Percentiles rank a stretch among this genome's conserved stretches.
Evolutionary conservation across 768 basidiomycete genomes (phyloP).

Genomic region (Boletus reticuloceps): DNA sequence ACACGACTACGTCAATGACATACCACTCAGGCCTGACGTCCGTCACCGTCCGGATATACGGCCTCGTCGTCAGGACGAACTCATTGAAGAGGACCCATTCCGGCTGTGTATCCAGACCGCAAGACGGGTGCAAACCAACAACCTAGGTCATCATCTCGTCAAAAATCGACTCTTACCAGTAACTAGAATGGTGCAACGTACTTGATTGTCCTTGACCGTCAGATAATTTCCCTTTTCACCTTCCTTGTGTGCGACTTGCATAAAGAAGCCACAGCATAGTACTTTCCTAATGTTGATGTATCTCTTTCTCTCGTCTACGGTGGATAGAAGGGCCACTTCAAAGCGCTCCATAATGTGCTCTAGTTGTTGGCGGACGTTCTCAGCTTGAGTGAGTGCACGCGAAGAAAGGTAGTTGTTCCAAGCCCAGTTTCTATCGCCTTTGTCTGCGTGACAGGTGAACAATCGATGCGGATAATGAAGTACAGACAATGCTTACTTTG

Average conservation of each 20-base stretch:
- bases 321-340: slow-evolving; percentile 73
- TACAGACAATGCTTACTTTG: slow-evolving; percentile 51
- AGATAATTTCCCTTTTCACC: slow-evolving; percentile 85
- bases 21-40: slow-evolving; percentile 88
- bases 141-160: slow-evolving; percentile 5
- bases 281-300: slow-evolving; percentile 76
- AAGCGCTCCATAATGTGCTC: slow-evolving; percentile 89
- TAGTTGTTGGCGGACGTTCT: slow-evolving; percentile 89
- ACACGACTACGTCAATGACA: slow-evolving; percentile 16
- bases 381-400: slow-evolving; percentile 83
- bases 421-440: slow-evolving; percentile 81
- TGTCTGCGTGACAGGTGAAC: slow-evolving; percentile 44
- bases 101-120: slow-evolving; percentile 81
- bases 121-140: slow-evolving; percentile 64
- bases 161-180: not conserved
- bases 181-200: slow-evolving; percentile 25
- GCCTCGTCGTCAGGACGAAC: slow-evolving; percentile 87
- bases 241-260: slow-evolving; percentile 96
- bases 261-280: slow-evolving; percentile 92
- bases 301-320: slow-evolving; percentile 66
- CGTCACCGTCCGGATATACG: slow-evolving; percentile 89
- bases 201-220: slow-evolving; percentile 96
- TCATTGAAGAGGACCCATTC: slow-evolving; percentile 95
- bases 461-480: not conserved
- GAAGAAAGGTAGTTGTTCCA: slow-evolving; percentile 87